Base-by-base conservation (phyloP, 495 filamentous ascomycete genomes). In the Recurvomyces mirabilis region DNA sequence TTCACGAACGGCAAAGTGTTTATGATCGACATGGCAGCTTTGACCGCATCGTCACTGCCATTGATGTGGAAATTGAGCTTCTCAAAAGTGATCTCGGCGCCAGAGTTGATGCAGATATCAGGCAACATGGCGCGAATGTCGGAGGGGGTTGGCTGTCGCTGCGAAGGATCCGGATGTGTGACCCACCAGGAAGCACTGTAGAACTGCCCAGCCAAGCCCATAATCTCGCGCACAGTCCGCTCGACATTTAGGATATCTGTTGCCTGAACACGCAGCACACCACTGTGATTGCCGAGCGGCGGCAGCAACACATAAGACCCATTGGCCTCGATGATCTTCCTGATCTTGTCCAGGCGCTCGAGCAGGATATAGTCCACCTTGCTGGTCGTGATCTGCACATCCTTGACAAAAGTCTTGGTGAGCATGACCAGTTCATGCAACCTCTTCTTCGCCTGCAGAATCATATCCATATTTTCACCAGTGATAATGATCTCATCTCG, bases 121-220 rank as follows among this genome's bases (percentile, higher is more conserved):
- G 84, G 81, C 11, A 99, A 75, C 84, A 96, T 94, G 9, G 80
- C 73, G 23, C 82, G 77, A 47, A 94, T 79, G 43, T 95, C 87
- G 12, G 73, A 64, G 15, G 81, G 70, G 7, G 77, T 80, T 6
- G 88, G 86, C 22, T 81, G 73, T 45, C 83, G 77, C 48, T 77
- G 69, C n/a, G 66, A 65, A n/a, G 72, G 66, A 39, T 85, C 82
- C 9, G 81, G 77, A 58, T 83, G 76, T 53, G 84, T 78, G 49
- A 95, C 81, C 78, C 84, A 94, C 91, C 93, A 98, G 1, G 85
- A 85, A 22, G 91, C 87, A 54, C 83, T 87, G 62, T 99, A 99
- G 66, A 95, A 99, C 68, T 99, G 91, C 22, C 87, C 87, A 43
- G 86, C 85, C 62, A 98, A 66, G 38, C 79, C 77, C 91, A 98